Conservation (phyloP, 768 basidiomycete genomes). For the Leccinum broughii region DNA sequence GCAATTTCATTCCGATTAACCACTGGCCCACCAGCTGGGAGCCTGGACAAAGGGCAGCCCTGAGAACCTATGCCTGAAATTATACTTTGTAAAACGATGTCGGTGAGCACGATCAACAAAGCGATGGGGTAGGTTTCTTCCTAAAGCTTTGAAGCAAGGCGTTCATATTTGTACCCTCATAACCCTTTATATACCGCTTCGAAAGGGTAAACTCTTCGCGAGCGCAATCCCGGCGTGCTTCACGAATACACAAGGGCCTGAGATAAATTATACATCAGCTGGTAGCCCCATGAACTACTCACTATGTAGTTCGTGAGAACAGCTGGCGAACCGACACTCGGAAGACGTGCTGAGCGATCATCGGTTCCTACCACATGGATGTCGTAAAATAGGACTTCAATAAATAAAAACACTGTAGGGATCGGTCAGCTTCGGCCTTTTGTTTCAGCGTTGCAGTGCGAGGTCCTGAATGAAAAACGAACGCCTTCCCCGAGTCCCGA, state of each 20-base stretch:
- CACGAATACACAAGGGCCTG: too few species aligned
- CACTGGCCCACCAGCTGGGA: too few species aligned
- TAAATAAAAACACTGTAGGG: constrained; percentile 38
- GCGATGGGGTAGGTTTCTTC: constrained; percentile 64
- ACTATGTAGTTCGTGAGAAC: constrained; percentile 37
- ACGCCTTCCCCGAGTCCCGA: constrained; percentile 81
- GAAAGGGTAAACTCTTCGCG: constrained; percentile 28
- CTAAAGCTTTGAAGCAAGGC: constrained; percentile 77
- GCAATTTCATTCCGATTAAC: background rate
- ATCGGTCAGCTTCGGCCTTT: constrained; percentile 48
- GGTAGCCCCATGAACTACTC: constrained; percentile 86
- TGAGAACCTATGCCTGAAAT: constrained; percentile 56
- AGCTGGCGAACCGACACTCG: background rate
- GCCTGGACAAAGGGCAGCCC: too few species aligned
- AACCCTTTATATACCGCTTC: constrained; percentile 67
- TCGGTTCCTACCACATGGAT: too few species aligned
- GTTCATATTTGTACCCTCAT: constrained; percentile 66
- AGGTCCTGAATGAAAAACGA: constrained; percentile 75
- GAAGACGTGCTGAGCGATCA: too few species aligned
- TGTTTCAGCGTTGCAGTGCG: constrained; percentile 61
- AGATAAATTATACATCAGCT: too few species aligned
- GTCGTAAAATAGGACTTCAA: too few species aligned
- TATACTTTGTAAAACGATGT: constrained; percentile 89
- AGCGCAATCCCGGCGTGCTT: background rate
- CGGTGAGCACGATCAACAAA: constrained; percentile 80